Evolutionary conservation across 2,329 filamentous ascomycete genomes (phyloP).

Genomic region (Camptophora hylomeconis): DNA sequence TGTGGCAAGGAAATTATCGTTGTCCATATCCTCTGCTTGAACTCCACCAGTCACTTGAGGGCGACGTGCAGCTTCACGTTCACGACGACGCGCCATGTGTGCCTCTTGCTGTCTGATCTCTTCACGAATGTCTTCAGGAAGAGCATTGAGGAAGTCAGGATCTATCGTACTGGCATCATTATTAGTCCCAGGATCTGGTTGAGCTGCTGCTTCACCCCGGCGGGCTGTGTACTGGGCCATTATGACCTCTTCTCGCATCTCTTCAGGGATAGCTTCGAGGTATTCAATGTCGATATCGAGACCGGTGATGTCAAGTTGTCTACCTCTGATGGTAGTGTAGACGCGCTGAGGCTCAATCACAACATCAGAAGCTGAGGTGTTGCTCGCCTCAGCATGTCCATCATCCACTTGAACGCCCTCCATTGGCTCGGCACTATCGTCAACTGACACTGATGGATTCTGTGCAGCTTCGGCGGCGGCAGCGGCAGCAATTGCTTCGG

Average conservation of each 20-base stretch:
- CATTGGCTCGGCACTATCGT: constrained; percentile 46
- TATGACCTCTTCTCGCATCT: constrained; percentile 90
- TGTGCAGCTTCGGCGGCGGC: constrained; percentile 20
- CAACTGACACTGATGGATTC: constrained; percentile 7
- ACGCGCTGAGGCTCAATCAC: constrained; percentile 46
- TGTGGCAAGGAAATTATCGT: constrained; percentile 82
- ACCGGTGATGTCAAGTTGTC: constrained; percentile 83
- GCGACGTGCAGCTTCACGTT: constrained; percentile 68
- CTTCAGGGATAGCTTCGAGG: constrained; percentile 91
- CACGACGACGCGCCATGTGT: constrained; percentile 72
- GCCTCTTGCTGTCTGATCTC: constrained; percentile 88
- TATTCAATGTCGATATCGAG: constrained; percentile 92
- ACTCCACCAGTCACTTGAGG: constrained; percentile 41
- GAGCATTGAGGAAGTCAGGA: constrained; percentile 74
- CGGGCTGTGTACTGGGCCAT: constrained; percentile 77
- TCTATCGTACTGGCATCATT: constrained; percentile 13
- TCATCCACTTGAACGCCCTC: constrained; percentile 57
- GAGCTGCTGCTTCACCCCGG: constrained; percentile 65
- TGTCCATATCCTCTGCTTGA: constrained; percentile 72
- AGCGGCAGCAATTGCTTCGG: constrained; percentile 29
- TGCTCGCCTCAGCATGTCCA: constrained; percentile 21
- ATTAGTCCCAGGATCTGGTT: constrained; percentile 29
- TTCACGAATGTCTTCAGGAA: constrained; percentile 77
- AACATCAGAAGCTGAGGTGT: constrained; percentile 21
- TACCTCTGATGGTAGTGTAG: constrained; percentile 71